Percentiles rank a stretch among this genome's conserved stretches.
These are phyloP conservation scores for Candida vartiovaarae DNA, from an alignment of 805 yeast species.

Conservation along the genomic window DNA sequence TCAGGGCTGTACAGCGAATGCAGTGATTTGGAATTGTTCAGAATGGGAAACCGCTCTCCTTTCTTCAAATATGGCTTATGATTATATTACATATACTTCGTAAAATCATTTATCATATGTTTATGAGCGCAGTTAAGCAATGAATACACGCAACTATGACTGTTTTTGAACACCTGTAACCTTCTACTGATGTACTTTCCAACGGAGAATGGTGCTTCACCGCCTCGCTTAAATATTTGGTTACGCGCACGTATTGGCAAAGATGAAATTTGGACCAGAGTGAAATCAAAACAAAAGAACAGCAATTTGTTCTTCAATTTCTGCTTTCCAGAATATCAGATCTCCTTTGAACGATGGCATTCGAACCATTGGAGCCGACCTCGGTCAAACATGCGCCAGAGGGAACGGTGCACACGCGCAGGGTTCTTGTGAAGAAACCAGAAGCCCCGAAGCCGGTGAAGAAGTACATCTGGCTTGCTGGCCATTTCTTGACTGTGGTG, in stretches of 20 bases:
- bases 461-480: slow-evolving; percentile 48
- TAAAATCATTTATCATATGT: no score
- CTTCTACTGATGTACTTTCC: no score
- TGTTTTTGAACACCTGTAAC: no score
- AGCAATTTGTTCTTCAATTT: no score
- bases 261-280: no score
- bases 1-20: slow-evolving; percentile 27
- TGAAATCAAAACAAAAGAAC: no score
- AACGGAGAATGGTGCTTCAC: no score
- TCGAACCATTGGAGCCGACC: slow-evolving; percentile 11
- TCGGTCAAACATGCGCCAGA: slow-evolving; percentile 12
- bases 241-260: no score
- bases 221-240: no score
- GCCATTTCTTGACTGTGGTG: slow-evolving; percentile 40
- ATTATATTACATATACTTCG: neutral
- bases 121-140: no score
- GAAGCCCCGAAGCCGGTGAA: slow-evolving; percentile 33
- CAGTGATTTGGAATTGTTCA: slow-evolving; percentile 26
- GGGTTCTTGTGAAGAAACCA: slow-evolving; percentile 29
- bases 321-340: no score
- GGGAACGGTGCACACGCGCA: slow-evolving; percentile 23
- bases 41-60: slow-evolving; percentile 40
- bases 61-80: slow-evolving; percentile 28
- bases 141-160: no score
- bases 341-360: neutral